These are phyloP conservation scores for Sophora flavescens DNA, from an alignment of 306 rosid species.

Conservation along the genomic window DNA sequence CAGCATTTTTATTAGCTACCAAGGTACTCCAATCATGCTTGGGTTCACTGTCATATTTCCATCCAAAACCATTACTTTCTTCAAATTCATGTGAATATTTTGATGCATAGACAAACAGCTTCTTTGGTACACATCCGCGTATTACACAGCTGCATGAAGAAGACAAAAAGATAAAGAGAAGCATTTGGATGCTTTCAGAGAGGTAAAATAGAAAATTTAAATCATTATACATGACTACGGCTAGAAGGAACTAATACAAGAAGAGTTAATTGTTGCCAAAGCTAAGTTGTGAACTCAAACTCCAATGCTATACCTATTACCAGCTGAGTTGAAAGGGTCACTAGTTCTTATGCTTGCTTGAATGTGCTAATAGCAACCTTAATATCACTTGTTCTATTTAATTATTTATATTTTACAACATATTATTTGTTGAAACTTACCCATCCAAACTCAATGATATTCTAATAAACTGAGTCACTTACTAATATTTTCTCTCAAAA, in stretches of 20 bases:
- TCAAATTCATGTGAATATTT: slow-evolving; percentile 92
- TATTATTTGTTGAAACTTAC: neutral
- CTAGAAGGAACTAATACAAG: neutral
- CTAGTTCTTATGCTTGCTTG: neutral
- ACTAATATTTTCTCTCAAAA: neutral
- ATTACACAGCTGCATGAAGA: slow-evolving; percentile 78
- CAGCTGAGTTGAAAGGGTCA: slow-evolving; percentile 8
- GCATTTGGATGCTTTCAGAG: neutral
- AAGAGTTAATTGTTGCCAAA: neutral
- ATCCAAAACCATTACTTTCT: slow-evolving; percentile 93
- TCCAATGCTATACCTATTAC: neutral
- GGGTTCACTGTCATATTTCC: slow-evolving; percentile 88
- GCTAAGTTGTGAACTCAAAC: neutral
- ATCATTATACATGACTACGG: neutral
- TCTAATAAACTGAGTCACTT: neutral
- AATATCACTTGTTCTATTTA: neutral
- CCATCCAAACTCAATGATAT: neutral
- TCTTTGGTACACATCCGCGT: slow-evolving; percentile 99
- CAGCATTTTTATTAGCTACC: slow-evolving; percentile 95
- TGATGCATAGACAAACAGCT: slow-evolving; percentile 82
- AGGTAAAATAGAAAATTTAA: neutral
- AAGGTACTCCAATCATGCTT: slow-evolving; percentile 95
- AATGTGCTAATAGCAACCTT: neutral
- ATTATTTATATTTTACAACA: neutral
- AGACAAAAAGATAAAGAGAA: slow-evolving; percentile 6